Conservation (phyloP, 202 grass and related monocot species). For the Tripidium arundinaceum region DNA sequence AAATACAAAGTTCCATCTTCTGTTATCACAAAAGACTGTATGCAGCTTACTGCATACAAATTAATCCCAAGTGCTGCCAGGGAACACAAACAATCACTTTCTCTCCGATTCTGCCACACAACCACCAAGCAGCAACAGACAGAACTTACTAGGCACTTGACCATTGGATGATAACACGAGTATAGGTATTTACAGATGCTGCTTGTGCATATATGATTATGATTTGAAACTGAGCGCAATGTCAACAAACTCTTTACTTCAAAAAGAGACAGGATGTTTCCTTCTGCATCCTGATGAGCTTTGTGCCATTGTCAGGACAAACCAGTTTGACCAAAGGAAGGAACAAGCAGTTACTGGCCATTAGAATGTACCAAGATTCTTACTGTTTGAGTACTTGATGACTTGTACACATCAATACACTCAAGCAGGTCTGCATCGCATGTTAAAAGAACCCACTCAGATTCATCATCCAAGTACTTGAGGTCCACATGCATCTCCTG, state of each 20-base stretch:
- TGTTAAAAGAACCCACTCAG: slow-evolving; percentile 88
- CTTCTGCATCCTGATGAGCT: slow-evolving; percentile 14
- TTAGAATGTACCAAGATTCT: slow-evolving; percentile 57
- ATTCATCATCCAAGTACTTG: slow-evolving; percentile 93
- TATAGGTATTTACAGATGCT: slow-evolving; percentile 41
- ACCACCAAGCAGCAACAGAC: background rate
- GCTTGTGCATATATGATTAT: slow-evolving; percentile 15
- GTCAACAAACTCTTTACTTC: background rate
- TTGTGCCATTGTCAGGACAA: slow-evolving; percentile 34
- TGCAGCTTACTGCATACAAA: background rate
- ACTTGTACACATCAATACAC: slow-evolving; percentile 79
- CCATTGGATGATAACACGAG: slow-evolving; percentile 20
- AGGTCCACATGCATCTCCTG: slow-evolving; percentile 42
- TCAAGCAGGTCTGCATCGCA: slow-evolving; percentile 84
- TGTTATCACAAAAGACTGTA: background rate
- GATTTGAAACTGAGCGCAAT: background rate
- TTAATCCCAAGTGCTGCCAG: background rate
- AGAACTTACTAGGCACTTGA: background rate
- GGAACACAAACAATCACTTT: slow-evolving; percentile 7
- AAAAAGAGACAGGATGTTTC: slow-evolving; percentile 4
- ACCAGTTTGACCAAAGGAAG: slow-evolving; percentile 37
- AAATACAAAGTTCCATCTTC: slow-evolving; percentile 6
- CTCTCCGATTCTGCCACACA: background rate
- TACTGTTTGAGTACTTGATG: slow-evolving; percentile 56
- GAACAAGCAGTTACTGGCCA: slow-evolving; percentile 27